Conservation (phyloP, 1,284 basidiomycete genomes). For the Stereum hirsutum region DNA sequence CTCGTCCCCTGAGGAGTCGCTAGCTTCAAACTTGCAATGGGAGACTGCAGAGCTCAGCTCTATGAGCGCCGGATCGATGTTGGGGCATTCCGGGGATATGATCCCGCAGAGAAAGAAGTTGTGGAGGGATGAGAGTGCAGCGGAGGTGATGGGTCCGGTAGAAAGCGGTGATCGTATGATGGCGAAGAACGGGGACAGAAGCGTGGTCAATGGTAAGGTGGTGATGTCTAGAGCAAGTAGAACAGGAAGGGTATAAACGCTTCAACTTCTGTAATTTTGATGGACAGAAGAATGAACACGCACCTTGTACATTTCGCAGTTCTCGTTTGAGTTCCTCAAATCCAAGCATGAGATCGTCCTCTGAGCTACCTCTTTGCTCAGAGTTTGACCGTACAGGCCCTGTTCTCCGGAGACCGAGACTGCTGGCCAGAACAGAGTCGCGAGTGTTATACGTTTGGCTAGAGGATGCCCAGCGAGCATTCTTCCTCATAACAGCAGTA, state of each 20-base stretch:
- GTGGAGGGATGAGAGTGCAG: constrained; percentile 83
- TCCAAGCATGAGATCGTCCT: constrained; percentile 80
- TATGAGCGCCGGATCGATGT: constrained; percentile 59
- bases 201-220: constrained; percentile 40
- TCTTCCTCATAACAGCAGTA: constrained; percentile 95
- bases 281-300: constrained; percentile 16
- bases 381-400: constrained; percentile 27
- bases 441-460: constrained; percentile 49
- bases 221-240: constrained; percentile 39
- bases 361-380: constrained; percentile 39
- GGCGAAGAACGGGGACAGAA: constrained; percentile 87
- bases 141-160: constrained; percentile 90
- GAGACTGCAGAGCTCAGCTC: constrained; percentile 88
- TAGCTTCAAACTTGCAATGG: constrained; percentile 97
- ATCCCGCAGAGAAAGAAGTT: constrained; percentile 78
- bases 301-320: constrained; percentile 69
- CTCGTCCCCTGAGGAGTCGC: constrained; percentile 93
- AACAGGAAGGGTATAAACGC: not conserved
- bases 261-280: not conserved
- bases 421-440: constrained; percentile 59
- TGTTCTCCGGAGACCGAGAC: constrained; percentile 62
- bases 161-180: constrained; percentile 90
- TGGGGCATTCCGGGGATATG: constrained; percentile 42
- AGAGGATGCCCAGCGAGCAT: constrained; percentile 84
- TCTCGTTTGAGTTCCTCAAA: constrained; percentile 83